Percentiles rank a stretch among this genome's conserved stretches.
Conservation (phyloP, 306 rosid genomes). For the Rosa chinensis region DNA sequence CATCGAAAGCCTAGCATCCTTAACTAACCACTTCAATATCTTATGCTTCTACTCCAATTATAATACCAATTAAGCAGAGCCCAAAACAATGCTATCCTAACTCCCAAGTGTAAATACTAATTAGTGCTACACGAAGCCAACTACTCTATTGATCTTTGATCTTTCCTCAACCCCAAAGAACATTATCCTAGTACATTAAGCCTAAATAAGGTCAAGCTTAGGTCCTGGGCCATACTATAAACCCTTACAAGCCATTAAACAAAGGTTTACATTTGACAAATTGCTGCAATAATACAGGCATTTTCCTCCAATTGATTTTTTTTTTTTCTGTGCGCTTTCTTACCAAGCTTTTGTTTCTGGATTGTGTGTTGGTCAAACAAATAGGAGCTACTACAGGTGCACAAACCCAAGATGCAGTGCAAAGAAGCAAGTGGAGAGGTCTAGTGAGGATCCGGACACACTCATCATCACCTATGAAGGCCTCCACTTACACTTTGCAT, state of each 20-base stretch:
- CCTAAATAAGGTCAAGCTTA: background rate
- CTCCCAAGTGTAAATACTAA: background rate
- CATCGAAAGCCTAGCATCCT: slow-evolving; percentile 14
- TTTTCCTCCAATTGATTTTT: background rate
- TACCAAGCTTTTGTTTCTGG: background rate
- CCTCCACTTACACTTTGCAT: slow-evolving; percentile 83
- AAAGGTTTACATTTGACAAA: background rate
- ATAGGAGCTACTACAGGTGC: slow-evolving; percentile 90
- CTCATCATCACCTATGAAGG: slow-evolving; percentile 86
- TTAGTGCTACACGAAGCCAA: background rate
- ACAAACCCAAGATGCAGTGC: slow-evolving; percentile 90
- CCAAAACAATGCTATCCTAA: background rate
- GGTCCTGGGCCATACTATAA: background rate
- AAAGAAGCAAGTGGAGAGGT: slow-evolving; percentile 92
- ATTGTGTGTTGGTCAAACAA: slow-evolving; percentile 23
- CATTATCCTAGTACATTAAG: slow-evolving; percentile 2
- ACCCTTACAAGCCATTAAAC: background rate
- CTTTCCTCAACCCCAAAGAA: background rate
- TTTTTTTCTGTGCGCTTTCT: background rate
- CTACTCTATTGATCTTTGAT: slow-evolving; percentile 10
- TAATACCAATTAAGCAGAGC: slow-evolving; percentile 10
- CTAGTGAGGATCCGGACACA: slow-evolving; percentile 71
- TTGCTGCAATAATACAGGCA: background rate
- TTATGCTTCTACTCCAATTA: background rate
- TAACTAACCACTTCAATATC: slow-evolving; percentile 24